Evolutionary conservation across 768 basidiomycete species (phyloP).

Genomic region (Jaapia argillacea): DNA sequence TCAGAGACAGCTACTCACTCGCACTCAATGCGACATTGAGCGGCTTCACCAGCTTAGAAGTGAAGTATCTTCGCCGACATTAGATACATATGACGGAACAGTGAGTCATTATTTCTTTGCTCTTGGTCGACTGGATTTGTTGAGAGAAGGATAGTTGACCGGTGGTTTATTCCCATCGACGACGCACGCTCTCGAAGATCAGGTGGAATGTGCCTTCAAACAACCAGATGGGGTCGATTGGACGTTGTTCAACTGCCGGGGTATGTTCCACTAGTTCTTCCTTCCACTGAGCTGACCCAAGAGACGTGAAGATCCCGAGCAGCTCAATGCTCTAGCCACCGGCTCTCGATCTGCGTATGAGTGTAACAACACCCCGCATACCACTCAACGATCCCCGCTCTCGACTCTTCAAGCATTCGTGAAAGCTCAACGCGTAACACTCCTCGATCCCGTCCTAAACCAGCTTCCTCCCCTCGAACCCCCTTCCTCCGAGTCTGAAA

Average conservation of each 20-base stretch:
- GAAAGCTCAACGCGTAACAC: conserved; percentile 34
- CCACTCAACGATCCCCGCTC: conserved; percentile 31
- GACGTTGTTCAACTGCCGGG: conserved; percentile 44
- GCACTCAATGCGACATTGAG: conserved; percentile 54
- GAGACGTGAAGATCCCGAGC: conserved; percentile 36
- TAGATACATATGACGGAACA: conserved; percentile 11
- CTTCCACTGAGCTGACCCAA: not conserved
- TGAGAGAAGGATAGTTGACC: not conserved
- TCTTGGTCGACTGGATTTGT: conserved; percentile 21
- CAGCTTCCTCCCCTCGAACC: conserved; percentile 13
- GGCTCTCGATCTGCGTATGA: conserved; percentile 24
- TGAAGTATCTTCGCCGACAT: conserved; percentile 20
- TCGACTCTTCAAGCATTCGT: conserved; percentile 53
- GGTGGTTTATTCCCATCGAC: no score
- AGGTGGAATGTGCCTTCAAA: conserved; percentile 31
- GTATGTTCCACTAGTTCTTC: conserved; percentile 28
- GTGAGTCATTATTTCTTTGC: conserved; percentile 11
- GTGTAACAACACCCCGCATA: conserved; percentile 27
- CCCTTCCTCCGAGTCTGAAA: conserved; percentile 22
- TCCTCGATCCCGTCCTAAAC: conserved; percentile 36
- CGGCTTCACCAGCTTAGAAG: conserved; percentile 38
- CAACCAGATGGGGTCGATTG: conserved; percentile 50
- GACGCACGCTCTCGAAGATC: conserved; percentile 39
- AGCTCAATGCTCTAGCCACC: conserved; percentile 38
- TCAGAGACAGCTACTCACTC: conserved; percentile 48